Conservation (phyloP, 139 green algal genomes). For the Bryopsis sp. region DNA sequence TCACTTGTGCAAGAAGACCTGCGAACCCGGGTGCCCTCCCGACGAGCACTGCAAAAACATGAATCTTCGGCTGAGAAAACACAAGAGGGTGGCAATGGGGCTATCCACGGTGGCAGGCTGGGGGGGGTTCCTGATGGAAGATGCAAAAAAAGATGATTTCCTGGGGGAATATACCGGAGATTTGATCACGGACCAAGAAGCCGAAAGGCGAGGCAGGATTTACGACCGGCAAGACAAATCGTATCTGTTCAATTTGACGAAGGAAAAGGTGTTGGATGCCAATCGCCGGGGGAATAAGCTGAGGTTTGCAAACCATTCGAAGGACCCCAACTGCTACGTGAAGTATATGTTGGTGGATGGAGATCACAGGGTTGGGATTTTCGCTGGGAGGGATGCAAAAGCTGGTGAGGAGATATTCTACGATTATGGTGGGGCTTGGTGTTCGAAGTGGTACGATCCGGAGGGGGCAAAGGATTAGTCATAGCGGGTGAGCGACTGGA, state of each 20-base stretch:
- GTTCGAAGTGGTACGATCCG: slow-evolving; percentile 1
- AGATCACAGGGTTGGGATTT: slow-evolving; percentile 5
- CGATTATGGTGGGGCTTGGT: not conserved
- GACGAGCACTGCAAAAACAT: slow-evolving; percentile 68
- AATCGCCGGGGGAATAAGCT: slow-evolving; percentile 78
- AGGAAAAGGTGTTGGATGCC: slow-evolving; percentile 77
- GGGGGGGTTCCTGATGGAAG: slow-evolving; percentile 47
- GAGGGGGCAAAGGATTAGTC: too few species aligned
- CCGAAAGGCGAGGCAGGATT: slow-evolving; percentile 72
- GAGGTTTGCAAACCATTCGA: slow-evolving; percentile 69
- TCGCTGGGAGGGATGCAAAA: not conserved
- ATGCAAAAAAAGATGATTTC: slow-evolving; percentile 53
- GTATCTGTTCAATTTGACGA: slow-evolving; percentile 93
- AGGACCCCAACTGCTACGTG: slow-evolving; percentile 7
- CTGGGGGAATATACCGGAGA: slow-evolving; percentile 83
- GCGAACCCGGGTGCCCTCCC: not conserved
- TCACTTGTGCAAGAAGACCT: slow-evolving; percentile 21
- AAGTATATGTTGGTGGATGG: slow-evolving; percentile 12
- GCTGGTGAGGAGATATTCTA: slow-evolving; percentile 1
- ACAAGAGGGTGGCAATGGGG: slow-evolving; percentile 47
- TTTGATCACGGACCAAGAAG: slow-evolving; percentile 72
- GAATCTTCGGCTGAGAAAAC: slow-evolving; percentile 52
- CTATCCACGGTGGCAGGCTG: slow-evolving; percentile 28
- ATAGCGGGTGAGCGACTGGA: too few species aligned
- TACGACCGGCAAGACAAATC: slow-evolving; percentile 64